These are phyloP conservation scores for Penicillium sp. DNA, from an alignment of 2,329 filamentous ascomycete species.

Conservation along the genomic window DNA sequence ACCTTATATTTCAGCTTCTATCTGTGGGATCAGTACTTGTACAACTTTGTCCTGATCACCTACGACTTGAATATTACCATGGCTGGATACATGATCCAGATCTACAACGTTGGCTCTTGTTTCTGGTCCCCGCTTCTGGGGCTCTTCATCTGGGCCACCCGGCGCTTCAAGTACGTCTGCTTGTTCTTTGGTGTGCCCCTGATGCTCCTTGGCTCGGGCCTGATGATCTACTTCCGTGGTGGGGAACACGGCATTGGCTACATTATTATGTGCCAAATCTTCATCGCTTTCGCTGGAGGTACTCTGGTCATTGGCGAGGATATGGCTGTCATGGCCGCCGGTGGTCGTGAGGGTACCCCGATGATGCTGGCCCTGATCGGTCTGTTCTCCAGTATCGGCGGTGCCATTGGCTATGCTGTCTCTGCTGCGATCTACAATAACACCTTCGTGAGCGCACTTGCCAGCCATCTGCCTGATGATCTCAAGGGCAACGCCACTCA, in stretches of 20 bases:
- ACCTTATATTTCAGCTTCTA: conserved; percentile 23
- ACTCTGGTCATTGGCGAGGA: conserved; percentile 21
- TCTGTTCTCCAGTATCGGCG: conserved; percentile 21
- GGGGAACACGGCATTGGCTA: conserved; percentile 14
- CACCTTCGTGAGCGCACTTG: conserved; percentile 15
- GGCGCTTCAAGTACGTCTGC: conserved; percentile 20
- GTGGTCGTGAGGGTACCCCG: conserved; percentile 21
- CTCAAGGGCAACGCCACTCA: conserved; percentile 15
- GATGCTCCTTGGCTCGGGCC: conserved; percentile 18
- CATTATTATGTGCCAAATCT: conserved; percentile 21
- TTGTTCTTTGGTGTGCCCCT: conserved; percentile 19
- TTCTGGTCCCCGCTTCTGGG: conserved; percentile 20
- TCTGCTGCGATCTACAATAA: conserved; percentile 25
- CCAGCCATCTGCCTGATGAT: conserved; percentile 13
- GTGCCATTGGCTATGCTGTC: conserved; percentile 20
- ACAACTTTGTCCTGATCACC: conserved; percentile 22
- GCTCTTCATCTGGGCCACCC: conserved; percentile 17
- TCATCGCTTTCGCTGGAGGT: conserved; percentile 20
- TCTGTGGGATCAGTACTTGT: conserved; percentile 23
- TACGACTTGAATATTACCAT: conserved; percentile 17
- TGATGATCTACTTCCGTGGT: conserved; percentile 25
- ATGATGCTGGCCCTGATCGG: conserved; percentile 22
- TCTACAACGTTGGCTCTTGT: conserved; percentile 21
- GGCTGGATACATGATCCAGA: conserved; percentile 23
- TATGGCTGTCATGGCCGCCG: conserved; percentile 22